Evolutionary conservation across 2,329 filamentous ascomycete species (phyloP).

Genomic region (Hawksworthiomyces lignivorus): DNA sequence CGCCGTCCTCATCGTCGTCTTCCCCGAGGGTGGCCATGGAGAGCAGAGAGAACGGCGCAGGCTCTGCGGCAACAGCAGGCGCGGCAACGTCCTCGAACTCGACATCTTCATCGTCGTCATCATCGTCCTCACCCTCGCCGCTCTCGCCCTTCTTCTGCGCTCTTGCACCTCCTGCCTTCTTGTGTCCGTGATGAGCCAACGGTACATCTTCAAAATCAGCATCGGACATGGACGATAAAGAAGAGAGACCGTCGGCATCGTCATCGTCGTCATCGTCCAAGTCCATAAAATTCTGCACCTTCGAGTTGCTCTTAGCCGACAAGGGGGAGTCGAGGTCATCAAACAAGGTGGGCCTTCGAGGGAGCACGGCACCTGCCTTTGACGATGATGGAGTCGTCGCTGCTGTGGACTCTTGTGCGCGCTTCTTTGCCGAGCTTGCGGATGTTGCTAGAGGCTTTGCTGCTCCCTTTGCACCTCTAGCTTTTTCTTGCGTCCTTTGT

Average conservation of each 20-base stretch:
- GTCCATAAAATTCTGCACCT: slow-evolving; percentile 25
- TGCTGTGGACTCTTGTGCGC: not conserved
- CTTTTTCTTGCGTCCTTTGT: slow-evolving; percentile 19
- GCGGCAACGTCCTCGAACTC: slow-evolving; percentile 52
- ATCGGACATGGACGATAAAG: slow-evolving; percentile 48
- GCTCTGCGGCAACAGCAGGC: slow-evolving; percentile 34
- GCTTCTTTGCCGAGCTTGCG: too few species aligned
- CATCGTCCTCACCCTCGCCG: slow-evolving; percentile 23
- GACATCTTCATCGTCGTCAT: slow-evolving; percentile 55
- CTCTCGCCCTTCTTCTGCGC: slow-evolving; percentile 28
- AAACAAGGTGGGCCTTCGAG: slow-evolving; percentile 51
- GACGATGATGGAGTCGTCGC: not conserved
- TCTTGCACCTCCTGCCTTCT: slow-evolving; percentile 13
- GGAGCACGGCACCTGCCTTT: slow-evolving; percentile 22
- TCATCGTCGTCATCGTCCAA: slow-evolving; percentile 32
- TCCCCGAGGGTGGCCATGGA: slow-evolving; percentile 18
- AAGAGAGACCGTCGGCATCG: slow-evolving; percentile 38
- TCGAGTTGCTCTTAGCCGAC: slow-evolving; percentile 31
- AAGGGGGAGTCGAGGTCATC: slow-evolving; percentile 50
- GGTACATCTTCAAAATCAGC: slow-evolving; percentile 49
- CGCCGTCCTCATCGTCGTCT: slow-evolving; percentile 8
- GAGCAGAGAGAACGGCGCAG: slow-evolving; percentile 23
- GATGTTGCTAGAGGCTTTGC: not conserved
- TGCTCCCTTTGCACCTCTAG: slow-evolving; percentile 20
- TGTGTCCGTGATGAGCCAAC: slow-evolving; percentile 29